Evolutionary conservation across 768 basidiomycete genomes (phyloP).

Genomic region (Erythrobasidium yunnanense): DNA sequence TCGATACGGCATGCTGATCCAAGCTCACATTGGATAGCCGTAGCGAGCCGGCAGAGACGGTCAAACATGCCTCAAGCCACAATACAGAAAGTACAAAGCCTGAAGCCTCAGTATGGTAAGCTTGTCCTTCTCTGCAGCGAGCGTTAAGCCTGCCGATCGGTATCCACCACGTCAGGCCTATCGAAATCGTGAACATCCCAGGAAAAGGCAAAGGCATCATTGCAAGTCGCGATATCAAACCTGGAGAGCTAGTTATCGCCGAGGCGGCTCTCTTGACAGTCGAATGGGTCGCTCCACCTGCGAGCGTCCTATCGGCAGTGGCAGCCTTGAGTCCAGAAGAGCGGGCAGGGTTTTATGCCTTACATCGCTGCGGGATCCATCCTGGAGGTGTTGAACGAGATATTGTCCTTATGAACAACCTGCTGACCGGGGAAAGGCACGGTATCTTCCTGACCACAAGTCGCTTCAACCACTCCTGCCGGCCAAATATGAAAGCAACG

Average conservation of each 20-base stretch:
- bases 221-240: background rate
- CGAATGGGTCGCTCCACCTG: background rate
- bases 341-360: background rate
- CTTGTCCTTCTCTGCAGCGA: too few species aligned
- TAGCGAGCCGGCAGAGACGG: too few species aligned
- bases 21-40: too few species aligned
- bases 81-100: too few species aligned
- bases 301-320: background rate
- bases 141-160: too few species aligned
- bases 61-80: too few species aligned
- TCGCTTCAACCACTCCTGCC: background rate
- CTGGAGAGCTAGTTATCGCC: background rate
- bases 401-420: background rate
- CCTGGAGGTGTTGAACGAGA: background rate
- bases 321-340: background rate
- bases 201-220: constrained; percentile 10
- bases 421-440: background rate
- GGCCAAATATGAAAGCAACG: background rate
- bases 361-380: constrained; percentile 4
- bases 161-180: background rate
- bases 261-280: background rate
- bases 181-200: background rate
- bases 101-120: too few species aligned
- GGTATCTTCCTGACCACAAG: background rate
- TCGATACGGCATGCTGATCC: too few species aligned